A percentile compares a stretch with the other conserved stretches of the same genome.
Evolutionary conservation across 179 eudicot species (phyloP).

Genomic region (Patellifolia procumbens): DNA sequence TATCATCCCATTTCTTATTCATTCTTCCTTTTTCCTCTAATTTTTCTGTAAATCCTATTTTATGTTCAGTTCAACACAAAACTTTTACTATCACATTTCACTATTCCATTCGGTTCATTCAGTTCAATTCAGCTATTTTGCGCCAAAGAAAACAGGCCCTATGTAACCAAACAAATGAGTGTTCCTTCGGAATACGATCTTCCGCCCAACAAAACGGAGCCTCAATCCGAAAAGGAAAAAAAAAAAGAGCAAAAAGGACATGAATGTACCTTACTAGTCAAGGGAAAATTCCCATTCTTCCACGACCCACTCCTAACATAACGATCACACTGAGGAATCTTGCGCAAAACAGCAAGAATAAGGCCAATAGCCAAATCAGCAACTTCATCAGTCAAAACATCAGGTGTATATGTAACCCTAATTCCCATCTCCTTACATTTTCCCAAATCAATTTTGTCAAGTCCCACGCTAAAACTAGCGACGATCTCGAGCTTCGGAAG

Average conservation of each 20-base stretch:
- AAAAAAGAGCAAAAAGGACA: too few species aligned
- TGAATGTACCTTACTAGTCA: constrained; percentile 65
- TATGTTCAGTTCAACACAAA: too few species aligned
- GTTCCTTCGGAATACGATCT: too few species aligned
- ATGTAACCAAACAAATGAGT: too few species aligned
- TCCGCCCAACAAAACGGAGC: background rate
- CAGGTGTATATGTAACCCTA: constrained; percentile 72
- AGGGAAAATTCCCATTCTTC: constrained; percentile 60
- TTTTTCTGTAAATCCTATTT: too few species aligned
- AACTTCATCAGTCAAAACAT: constrained; percentile 80
- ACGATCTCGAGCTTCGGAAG: constrained; percentile 73
- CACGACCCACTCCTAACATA: constrained; percentile 65
- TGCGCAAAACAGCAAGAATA: constrained; percentile 51
- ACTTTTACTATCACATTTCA: too few species aligned
- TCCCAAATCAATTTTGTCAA: constrained; percentile 66
- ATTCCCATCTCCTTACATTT: constrained; percentile 74
- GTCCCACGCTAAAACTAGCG: constrained; percentile 62
- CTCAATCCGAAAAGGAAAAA: background rate
- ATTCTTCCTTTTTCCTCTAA: too few species aligned
- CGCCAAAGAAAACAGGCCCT: too few species aligned
- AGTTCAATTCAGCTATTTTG: too few species aligned
- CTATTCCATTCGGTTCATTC: too few species aligned
- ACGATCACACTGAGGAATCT: constrained; percentile 57
- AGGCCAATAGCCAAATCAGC: constrained; percentile 76
- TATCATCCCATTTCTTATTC: too few species aligned